Conservation (phyloP, 805 yeast genomes). For the Candida boleticola region DNA sequence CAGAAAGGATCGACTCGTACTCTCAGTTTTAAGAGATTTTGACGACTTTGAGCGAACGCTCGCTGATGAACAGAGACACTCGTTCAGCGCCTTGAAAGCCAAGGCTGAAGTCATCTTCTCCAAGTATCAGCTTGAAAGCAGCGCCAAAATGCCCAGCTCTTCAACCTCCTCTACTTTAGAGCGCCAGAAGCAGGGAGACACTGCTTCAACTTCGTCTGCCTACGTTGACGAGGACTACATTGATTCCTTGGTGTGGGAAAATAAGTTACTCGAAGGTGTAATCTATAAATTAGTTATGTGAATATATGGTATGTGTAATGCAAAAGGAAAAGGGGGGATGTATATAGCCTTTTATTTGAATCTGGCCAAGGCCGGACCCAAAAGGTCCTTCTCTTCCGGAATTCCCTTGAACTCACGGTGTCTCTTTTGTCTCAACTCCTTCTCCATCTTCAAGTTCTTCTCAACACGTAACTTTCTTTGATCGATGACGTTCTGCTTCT, state of each 20-base stretch:
- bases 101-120: background rate
- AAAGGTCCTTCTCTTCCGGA: constrained; percentile 51
- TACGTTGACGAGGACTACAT: constrained; percentile 13
- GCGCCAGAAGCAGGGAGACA: background rate
- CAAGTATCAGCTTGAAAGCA: background rate
- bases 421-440: constrained; percentile 59
- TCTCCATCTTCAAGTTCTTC: constrained; percentile 70
- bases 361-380: constrained; percentile 50
- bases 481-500: constrained; percentile 80
- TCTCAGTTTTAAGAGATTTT: background rate
- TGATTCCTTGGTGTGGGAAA: constrained; percentile 23
- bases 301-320: no score
- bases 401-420: constrained; percentile 43
- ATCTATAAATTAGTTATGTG: constrained; percentile 11
- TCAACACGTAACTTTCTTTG: constrained; percentile 79
- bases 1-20: background rate
- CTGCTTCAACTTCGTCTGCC: constrained; percentile 1
- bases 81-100: background rate
- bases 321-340: no score
- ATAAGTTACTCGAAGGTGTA: constrained; percentile 15
- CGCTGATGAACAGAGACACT: background rate
- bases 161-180: background rate
- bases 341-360: constrained; percentile 32
- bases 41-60: constrained; percentile 1
- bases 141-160: background rate